Evolutionary conservation across 2,329 filamentous ascomycete genomes (phyloP).

Genomic region (Penicillium janthinellum): DNA sequence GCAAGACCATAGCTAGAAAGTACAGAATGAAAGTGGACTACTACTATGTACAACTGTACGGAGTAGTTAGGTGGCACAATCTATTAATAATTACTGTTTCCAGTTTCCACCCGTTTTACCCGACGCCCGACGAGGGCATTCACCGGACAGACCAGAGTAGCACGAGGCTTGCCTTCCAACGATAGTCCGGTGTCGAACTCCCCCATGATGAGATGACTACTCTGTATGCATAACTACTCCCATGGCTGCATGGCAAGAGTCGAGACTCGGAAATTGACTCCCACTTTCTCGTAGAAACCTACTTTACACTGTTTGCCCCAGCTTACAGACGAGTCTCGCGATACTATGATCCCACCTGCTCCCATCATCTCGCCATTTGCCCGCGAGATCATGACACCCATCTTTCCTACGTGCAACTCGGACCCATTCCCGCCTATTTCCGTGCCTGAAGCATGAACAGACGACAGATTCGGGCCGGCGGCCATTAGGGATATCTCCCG

Average conservation of each 20-base stretch:
- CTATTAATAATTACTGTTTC: not conserved
- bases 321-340: not conserved
- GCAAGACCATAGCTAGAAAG: no score
- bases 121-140: not conserved
- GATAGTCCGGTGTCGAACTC: no score
- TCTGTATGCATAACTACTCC: not conserved
- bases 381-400: not conserved
- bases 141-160: not conserved
- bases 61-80: not conserved
- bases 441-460: not conserved
- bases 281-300: not conserved
- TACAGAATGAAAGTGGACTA: no score
- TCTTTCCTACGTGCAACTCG: conserved; percentile 3
- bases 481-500: not conserved
- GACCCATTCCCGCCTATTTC: not conserved
- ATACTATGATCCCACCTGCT: not conserved
- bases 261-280: not conserved
- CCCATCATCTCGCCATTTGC: not conserved
- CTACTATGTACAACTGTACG: not conserved
- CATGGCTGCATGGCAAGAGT: not conserved
- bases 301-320: not conserved
- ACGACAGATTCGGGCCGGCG: not conserved
- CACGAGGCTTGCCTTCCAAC: not conserved
- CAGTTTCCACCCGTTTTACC: not conserved
- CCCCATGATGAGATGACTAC: not conserved